phyloP scores from a whole-genome alignment of 495 filamentous ascomycete species.

The Aspergillus carlsbadensis region DNA sequence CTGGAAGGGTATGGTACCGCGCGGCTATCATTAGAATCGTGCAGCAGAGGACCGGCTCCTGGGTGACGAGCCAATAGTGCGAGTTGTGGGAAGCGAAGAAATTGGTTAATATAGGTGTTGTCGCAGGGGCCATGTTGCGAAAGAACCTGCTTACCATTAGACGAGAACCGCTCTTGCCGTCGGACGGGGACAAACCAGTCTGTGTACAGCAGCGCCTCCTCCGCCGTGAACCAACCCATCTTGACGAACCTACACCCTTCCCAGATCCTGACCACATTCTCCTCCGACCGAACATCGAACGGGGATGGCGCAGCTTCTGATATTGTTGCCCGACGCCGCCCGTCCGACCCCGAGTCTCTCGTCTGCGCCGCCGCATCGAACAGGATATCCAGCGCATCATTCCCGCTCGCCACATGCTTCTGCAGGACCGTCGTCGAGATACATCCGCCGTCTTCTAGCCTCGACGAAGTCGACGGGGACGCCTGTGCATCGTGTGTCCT shows the following conservation, averaged over 20 bases:
- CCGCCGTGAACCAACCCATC: slow-evolving; percentile 43
- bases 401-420: slow-evolving; percentile 25
- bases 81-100: slow-evolving; percentile 34
- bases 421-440: not conserved
- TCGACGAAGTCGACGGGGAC: no score
- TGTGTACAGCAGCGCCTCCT: slow-evolving; percentile 25
- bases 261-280: slow-evolving; percentile 32
- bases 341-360: not conserved
- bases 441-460: not conserved
- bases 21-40: slow-evolving; percentile 43
- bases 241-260: slow-evolving; percentile 40
- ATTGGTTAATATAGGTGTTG: slow-evolving; percentile 37
- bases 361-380: slow-evolving; percentile 32
- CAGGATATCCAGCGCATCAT: slow-evolving; percentile 37
- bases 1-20: slow-evolving; percentile 33
- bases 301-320: not conserved
- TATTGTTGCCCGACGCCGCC: not conserved
- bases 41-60: slow-evolving; percentile 42
- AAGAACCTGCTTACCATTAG: slow-evolving; percentile 27
- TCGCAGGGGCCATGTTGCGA: slow-evolving; percentile 32
- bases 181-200: not conserved
- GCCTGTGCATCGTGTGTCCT: no score
- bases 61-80: slow-evolving; percentile 34
- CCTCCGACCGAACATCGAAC: not conserved
- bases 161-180: not conserved